phyloP scores from a whole-genome alignment of 2,329 filamentous ascomycete species.

The Coleophoma crateriformis region DNA sequence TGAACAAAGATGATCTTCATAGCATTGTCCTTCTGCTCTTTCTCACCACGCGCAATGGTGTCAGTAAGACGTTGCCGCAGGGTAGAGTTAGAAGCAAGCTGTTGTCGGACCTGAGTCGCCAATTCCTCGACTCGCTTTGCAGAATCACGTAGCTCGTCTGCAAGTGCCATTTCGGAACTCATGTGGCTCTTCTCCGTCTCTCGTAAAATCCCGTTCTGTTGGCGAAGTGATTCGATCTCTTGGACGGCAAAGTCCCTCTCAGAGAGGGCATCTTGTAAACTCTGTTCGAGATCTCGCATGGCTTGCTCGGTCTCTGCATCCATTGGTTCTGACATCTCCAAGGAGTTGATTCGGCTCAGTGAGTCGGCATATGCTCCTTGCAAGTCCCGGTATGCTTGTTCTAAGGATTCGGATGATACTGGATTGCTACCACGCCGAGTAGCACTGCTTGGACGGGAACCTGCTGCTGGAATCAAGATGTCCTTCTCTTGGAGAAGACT shows the following conservation, averaged over 20 bases:
- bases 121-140: constrained; percentile 76
- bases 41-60: constrained; percentile 78
- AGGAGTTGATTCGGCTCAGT: constrained; percentile 57
- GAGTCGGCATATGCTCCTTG: constrained; percentile 66
- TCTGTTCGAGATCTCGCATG: constrained; percentile 60
- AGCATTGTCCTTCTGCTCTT: constrained; percentile 74
- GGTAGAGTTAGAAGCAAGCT: constrained; percentile 71
- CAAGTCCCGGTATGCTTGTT: constrained; percentile 69
- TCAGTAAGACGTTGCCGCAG: constrained; percentile 72
- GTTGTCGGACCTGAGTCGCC: constrained; percentile 70
- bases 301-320: constrained; percentile 58
- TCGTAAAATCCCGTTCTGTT: constrained; percentile 54
- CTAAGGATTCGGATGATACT: constrained; percentile 65
- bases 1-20: constrained; percentile 81
- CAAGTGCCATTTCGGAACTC: constrained; percentile 57
- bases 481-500: constrained; percentile 77
- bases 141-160: constrained; percentile 66
- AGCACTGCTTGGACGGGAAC: constrained; percentile 39
- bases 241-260: constrained; percentile 68
- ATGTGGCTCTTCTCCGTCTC: constrained; percentile 50
- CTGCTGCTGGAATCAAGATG: constrained; percentile 59
- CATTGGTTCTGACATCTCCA: constrained; percentile 45
- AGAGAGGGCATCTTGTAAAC: constrained; percentile 62
- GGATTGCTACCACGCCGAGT: constrained; percentile 35
- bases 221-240: constrained; percentile 56